Base-by-base conservation (phyloP, 2,329 filamentous ascomycete species). In the Cadophora sp. region DNA sequence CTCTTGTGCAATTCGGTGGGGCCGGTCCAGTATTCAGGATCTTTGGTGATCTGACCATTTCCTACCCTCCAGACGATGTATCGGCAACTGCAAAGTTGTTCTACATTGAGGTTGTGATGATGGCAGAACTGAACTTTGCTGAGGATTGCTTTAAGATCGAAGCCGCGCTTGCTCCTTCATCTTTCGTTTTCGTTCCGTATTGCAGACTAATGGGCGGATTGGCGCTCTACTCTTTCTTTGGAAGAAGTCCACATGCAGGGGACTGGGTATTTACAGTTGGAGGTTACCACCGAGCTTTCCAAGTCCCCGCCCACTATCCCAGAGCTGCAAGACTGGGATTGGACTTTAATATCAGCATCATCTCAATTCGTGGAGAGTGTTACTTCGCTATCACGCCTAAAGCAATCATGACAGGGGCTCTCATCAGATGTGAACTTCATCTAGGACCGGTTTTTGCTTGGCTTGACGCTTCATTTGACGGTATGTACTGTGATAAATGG, bases 361-460 rank as follows among this genome's bases (percentile, higher is more conserved):
- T 65, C 0, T 73, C 60, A 1, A 78, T 84, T 55, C 68, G 68
- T 3, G 81, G 81, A 1, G 66, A 82, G 62, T 79, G 80, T 0
- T 83, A 82, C 72, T 83, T 82, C 59, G 81, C 81, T 36, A 79
- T 84, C 33, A 83, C 81, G 0, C 80, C 81, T 6, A 81, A 82
- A 59, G 72, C 66, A 0, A 79, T 76, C 68, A 83, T 83, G 82
- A 81, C 70, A 5, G 81, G 82, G 3, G 81, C 77, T 0, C 62
- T 72, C 0, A 70, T 83, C 0, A 70, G 77, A 20, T 77, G 76
- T 0, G 55, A 69, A 0, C 67, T 81, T 0, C 59, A 58, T 5
- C n/a, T 76, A 1, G 80, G 80, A 0, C 73, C 76, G 0, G 43
- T 84, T 0, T 62, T 66, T 0, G 82, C 81, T 0, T 80, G 70